Percentiles rank a stretch among this genome's conserved stretches.
These are phyloP conservation scores for Aureobasidium lini DNA, from an alignment of 2,329 filamentous ascomycete species.

Conservation along the genomic window DNA sequence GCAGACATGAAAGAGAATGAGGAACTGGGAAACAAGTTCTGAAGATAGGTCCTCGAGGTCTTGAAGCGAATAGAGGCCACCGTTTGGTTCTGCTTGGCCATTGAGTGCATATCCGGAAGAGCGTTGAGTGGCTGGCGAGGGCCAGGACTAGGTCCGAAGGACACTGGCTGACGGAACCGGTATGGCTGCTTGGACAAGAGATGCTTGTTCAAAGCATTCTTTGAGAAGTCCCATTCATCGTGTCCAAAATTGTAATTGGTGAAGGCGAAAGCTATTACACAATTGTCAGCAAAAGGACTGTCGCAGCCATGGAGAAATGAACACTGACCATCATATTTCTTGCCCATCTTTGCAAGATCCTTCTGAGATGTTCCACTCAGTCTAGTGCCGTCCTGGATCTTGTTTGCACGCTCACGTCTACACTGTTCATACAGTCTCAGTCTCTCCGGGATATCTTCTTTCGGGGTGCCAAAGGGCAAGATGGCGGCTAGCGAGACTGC, in stretches of 20 bases:
- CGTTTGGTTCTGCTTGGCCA: slow-evolving; percentile 19
- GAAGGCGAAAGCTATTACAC: slow-evolving; percentile 17
- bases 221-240: slow-evolving; percentile 51
- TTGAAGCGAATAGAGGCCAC: slow-evolving; percentile 36
- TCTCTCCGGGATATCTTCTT: slow-evolving; percentile 45
- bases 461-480: slow-evolving; percentile 40
- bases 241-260: slow-evolving; percentile 26
- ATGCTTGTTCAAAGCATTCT: slow-evolving; percentile 44
- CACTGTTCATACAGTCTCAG: slow-evolving; percentile 52
- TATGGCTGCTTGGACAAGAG: slow-evolving; percentile 37
- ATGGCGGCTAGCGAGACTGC: slow-evolving; percentile 52
- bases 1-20: slow-evolving; percentile 31
- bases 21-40: slow-evolving; percentile 33
- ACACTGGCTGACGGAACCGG: slow-evolving; percentile 35
- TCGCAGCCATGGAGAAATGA: too few species aligned
- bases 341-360: slow-evolving; percentile 19
- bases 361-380: slow-evolving; percentile 43
- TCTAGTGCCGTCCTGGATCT: slow-evolving; percentile 52
- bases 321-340: slow-evolving; percentile 13
- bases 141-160: slow-evolving; percentile 34
- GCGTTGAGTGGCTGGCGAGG: slow-evolving; percentile 26
- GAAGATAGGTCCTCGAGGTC: slow-evolving; percentile 32
- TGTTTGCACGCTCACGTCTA: slow-evolving; percentile 50
- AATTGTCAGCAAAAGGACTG: neutral
- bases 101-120: slow-evolving; percentile 10